A percentile compares a stretch with the other conserved stretches of the same genome.
Evolutionary conservation across 352 stramenopile species (phyloP).

Genomic region (Nothophytophthora sp.): DNA sequence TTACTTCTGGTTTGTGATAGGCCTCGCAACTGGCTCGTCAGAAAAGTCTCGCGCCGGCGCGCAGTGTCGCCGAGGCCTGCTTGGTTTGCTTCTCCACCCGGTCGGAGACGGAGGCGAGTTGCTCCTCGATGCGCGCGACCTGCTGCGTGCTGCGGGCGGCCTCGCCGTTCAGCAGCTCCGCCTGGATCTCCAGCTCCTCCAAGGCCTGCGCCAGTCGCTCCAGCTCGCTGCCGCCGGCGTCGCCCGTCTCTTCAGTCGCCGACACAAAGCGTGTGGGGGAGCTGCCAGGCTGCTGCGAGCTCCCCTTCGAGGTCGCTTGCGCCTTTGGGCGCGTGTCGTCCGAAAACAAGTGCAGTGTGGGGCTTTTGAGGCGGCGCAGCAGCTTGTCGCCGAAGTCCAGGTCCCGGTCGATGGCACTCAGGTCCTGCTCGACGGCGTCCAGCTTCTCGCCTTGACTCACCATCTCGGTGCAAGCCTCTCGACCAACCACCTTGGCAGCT

Average conservation of each 20-base stretch:
- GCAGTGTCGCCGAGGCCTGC: slow-evolving; percentile 47
- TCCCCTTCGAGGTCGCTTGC: slow-evolving; percentile 4
- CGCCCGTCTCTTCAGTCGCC: slow-evolving; percentile 15
- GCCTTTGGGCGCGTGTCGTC: slow-evolving; percentile 34
- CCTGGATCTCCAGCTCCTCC: slow-evolving; percentile 72
- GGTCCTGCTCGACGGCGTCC: slow-evolving; percentile 62
- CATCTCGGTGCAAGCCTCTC: slow-evolving; percentile 74
- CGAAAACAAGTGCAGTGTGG: slow-evolving; percentile 72
- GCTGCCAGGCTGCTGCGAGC: slow-evolving; percentile 11
- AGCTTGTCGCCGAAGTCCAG: slow-evolving; percentile 80
- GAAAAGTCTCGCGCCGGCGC: slow-evolving; percentile 42
- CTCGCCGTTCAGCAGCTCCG: slow-evolving; percentile 64
- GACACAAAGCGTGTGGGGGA: slow-evolving; percentile 15
- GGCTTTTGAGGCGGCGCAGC: slow-evolving; percentile 65
- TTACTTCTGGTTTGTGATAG: not conserved
- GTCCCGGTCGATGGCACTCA: slow-evolving; percentile 58
- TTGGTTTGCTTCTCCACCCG: slow-evolving; percentile 76
- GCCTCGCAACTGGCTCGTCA: no score
- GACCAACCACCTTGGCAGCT: slow-evolving; percentile 66
- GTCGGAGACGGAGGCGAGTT: slow-evolving; percentile 63
- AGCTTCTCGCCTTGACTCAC: slow-evolving; percentile 76
- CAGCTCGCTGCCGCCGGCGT: slow-evolving; percentile 47
- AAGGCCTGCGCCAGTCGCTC: slow-evolving; percentile 60
- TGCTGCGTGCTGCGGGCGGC: slow-evolving; percentile 70
- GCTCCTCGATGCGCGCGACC: slow-evolving; percentile 69